A percentile compares a stretch with the other conserved stretches of the same genome.
phyloP scores from a whole-genome alignment of 176 grass and related monocot species.

The Phyllostachys edulis region DNA sequence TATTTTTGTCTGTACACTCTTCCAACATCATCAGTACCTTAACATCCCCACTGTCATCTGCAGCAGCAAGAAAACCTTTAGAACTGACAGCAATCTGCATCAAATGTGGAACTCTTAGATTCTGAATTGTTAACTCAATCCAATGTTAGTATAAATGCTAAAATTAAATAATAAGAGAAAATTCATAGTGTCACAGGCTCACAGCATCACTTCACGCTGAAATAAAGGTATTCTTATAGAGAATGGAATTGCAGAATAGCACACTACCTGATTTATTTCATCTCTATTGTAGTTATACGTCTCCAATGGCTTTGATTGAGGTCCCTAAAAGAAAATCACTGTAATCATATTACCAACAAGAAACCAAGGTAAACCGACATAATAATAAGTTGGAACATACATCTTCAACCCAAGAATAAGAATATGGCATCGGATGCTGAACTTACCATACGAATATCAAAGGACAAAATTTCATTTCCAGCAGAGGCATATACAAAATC shows the following conservation, averaged over 20 bases:
- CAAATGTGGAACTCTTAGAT: conserved; percentile 17
- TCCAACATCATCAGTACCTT: conserved; percentile 58
- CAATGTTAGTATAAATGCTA: not conserved
- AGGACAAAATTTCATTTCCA: conserved; percentile 66
- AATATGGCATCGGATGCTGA: not conserved
- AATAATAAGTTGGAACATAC: conserved; percentile 15
- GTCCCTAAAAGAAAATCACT: conserved; percentile 53
- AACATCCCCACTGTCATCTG: conserved; percentile 93
- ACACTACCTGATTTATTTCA: conserved; percentile 92
- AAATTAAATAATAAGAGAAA: not conserved
- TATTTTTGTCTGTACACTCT: not conserved
- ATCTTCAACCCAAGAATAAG: not conserved
- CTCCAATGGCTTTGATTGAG: conserved; percentile 69
- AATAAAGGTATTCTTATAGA: conserved; percentile 5
- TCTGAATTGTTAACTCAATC: not conserved
- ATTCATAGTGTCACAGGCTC: not conserved
- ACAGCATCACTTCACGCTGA: not conserved
- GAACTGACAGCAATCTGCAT: conserved; percentile 74
- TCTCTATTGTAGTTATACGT: conserved; percentile 94
- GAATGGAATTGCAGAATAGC: conserved; percentile 8
- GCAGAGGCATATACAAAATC: conserved; percentile 69
- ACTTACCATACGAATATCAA: conserved; percentile 75
- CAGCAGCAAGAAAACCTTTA: conserved; percentile 86
- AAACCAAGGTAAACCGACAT: conserved; percentile 24
- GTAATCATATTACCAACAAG: conserved; percentile 31